Conservation (phyloP, 1,284 basidiomycete genomes). For the Cryptococcus sp. region DNA sequence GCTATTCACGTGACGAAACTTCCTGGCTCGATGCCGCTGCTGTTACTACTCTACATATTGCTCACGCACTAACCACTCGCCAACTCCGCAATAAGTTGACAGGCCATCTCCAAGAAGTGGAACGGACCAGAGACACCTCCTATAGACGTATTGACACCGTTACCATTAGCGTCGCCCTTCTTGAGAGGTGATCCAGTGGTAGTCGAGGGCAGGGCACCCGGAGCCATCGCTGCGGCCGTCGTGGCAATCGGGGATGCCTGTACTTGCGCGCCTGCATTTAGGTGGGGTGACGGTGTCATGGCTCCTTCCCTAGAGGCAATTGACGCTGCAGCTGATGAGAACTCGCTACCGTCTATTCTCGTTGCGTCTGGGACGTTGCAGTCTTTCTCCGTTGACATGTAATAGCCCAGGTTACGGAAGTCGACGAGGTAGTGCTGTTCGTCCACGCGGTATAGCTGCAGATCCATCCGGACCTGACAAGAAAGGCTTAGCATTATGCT, state of each 20-base stretch:
- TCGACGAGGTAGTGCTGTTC: slow-evolving; percentile 96
- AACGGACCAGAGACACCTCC: slow-evolving; percentile 85
- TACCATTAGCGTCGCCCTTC: no score
- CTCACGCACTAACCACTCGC: slow-evolving; percentile 39
- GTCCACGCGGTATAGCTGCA: slow-evolving; percentile 95
- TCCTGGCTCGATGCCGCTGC: no score
- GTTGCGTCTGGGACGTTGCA: slow-evolving; percentile 19
- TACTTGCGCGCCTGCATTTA: neutral
- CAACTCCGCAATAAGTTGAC: slow-evolving; percentile 59
- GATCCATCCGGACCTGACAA: slow-evolving; percentile 87
- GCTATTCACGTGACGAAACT: no score
- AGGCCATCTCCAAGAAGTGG: slow-evolving; percentile 95
- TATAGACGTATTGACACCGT: slow-evolving; percentile 57
- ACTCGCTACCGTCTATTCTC: slow-evolving; percentile 3
- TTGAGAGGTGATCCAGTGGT: slow-evolving; percentile 12
- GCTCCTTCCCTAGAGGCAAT: neutral
- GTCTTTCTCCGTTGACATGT: slow-evolving; percentile 56
- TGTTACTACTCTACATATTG: neutral
- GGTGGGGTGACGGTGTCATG: no score
- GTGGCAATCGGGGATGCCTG: neutral
- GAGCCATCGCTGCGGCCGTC: neutral
- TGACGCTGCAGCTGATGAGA: neutral
- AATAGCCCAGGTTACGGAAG: slow-evolving; percentile 95
- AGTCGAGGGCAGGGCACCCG: neutral
- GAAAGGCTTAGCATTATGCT: neutral